A percentile compares a stretch with the other conserved stretches of the same genome.
phyloP scores from a whole-genome alignment of 2,329 filamentous ascomycete species.

The Apiospora koreana region DNA sequence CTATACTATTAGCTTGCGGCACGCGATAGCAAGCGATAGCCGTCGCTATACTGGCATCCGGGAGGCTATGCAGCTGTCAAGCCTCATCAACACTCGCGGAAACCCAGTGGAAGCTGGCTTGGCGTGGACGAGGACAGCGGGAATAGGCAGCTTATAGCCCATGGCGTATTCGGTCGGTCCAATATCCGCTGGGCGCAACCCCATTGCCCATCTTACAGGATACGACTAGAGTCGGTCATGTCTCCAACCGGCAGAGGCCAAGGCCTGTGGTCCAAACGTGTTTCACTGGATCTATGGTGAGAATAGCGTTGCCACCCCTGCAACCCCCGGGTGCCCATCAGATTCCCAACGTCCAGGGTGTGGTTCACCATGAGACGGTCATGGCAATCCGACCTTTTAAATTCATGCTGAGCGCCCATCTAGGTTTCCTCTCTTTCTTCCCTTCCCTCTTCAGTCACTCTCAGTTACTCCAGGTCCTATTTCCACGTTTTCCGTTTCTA shows the following conservation, averaged over 20 bases:
- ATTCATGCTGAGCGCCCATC: constrained; percentile 37
- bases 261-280: constrained; percentile 14
- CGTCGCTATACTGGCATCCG: not conserved
- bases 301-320: constrained; percentile 18
- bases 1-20: not conserved
- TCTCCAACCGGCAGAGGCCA: constrained; percentile 13
- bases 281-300: constrained; percentile 14
- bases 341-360: constrained; percentile 23
- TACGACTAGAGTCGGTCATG: not conserved
- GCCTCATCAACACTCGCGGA: not conserved
- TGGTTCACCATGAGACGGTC: constrained; percentile 38
- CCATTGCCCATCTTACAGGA: not conserved
- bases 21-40: not conserved
- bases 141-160: constrained; percentile 1
- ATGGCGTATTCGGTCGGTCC: constrained; percentile 13
- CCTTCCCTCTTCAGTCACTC: constrained; percentile 26
- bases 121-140: not conserved
- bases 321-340: constrained; percentile 6
- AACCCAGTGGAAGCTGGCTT: not conserved
- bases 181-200: constrained; percentile 11
- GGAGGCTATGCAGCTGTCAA: constrained; percentile 21
- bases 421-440: constrained; percentile 25
- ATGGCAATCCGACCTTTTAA: constrained; percentile 36
- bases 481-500: constrained; percentile 16
- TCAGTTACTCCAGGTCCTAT: constrained; percentile 10